phyloP scores from a whole-genome alignment of 1,284 basidiomycete species.

The Mycosarcoma mackinlayi region DNA sequence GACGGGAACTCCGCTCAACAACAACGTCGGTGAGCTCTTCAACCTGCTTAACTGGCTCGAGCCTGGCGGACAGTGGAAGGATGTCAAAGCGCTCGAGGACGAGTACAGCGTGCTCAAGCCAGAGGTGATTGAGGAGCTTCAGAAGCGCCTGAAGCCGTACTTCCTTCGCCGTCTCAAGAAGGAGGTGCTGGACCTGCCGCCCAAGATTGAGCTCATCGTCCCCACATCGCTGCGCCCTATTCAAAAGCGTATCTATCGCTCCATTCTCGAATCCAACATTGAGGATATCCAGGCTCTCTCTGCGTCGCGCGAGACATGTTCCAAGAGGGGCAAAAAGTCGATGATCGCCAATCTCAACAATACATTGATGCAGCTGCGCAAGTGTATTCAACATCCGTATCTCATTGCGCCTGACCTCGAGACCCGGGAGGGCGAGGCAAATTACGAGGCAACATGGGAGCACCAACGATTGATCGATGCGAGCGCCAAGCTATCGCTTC shows the following conservation, averaged over 20 bases:
- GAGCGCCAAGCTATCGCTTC: slow-evolving; percentile 76
- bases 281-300: slow-evolving; percentile 56
- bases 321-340: slow-evolving; percentile 33
- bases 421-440: slow-evolving; percentile 71
- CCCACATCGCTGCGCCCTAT: slow-evolving; percentile 88
- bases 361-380: slow-evolving; percentile 64
- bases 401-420: slow-evolving; percentile 85
- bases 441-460: slow-evolving; percentile 74
- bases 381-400: slow-evolving; percentile 72
- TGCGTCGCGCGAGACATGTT: slow-evolving; percentile 22
- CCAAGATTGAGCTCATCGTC: slow-evolving; percentile 82
- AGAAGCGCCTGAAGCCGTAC: slow-evolving; percentile 82
- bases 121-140: slow-evolving; percentile 75
- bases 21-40: slow-evolving; percentile 84
- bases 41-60: slow-evolving; percentile 56
- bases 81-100: slow-evolving; percentile 44
- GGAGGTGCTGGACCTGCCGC: slow-evolving; percentile 89
- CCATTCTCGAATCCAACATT: slow-evolving; percentile 52
- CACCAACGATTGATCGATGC: slow-evolving; percentile 85
- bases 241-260: slow-evolving; percentile 87
- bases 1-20: slow-evolving; percentile 95
- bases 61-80: slow-evolving; percentile 45
- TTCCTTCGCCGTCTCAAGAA: slow-evolving; percentile 92
- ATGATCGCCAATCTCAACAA: slow-evolving; percentile 56
- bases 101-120: slow-evolving; percentile 58